A percentile compares a stretch with the other conserved stretches of the same genome.
Evolutionary conservation across 345 rosid genomes (phyloP).

Genomic region (Populus ilicifolia): DNA sequence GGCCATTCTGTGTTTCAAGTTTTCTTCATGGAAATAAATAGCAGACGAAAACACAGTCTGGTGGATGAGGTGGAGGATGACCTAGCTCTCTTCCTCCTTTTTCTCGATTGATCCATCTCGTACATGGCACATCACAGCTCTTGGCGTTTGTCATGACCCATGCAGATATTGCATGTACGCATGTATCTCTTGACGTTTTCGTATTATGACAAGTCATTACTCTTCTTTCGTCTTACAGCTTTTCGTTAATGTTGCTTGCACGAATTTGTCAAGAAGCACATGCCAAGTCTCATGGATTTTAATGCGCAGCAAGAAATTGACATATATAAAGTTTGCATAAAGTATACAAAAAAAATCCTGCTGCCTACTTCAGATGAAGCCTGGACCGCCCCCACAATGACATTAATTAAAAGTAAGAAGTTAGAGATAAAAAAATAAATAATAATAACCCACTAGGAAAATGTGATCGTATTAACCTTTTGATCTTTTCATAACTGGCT

Average conservation of each 20-base stretch:
- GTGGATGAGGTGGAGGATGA: background rate
- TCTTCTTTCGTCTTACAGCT: background rate
- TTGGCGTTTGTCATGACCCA: background rate
- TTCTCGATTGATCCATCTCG: background rate
- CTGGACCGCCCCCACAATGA: background rate
- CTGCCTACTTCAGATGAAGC: no score
- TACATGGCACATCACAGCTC: background rate
- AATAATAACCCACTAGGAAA: background rate
- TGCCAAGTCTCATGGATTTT: no score
- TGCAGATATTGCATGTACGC: background rate
- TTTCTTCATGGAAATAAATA: background rate
- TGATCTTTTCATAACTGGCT: background rate
- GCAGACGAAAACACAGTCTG: background rate
- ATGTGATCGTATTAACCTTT: background rate
- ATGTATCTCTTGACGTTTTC: background rate
- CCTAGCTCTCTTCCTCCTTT: background rate
- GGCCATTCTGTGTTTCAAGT: background rate
- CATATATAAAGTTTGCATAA: no score
- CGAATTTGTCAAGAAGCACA: no score
- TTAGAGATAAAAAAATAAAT: background rate
- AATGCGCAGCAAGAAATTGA: no score
- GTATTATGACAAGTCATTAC: constrained; percentile 4
- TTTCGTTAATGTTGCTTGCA: no score
- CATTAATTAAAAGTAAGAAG: background rate
- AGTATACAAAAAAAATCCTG: no score